Conservation (phyloP, 148 eudicot genomes). For the Chenopodium suecicum region DNA sequence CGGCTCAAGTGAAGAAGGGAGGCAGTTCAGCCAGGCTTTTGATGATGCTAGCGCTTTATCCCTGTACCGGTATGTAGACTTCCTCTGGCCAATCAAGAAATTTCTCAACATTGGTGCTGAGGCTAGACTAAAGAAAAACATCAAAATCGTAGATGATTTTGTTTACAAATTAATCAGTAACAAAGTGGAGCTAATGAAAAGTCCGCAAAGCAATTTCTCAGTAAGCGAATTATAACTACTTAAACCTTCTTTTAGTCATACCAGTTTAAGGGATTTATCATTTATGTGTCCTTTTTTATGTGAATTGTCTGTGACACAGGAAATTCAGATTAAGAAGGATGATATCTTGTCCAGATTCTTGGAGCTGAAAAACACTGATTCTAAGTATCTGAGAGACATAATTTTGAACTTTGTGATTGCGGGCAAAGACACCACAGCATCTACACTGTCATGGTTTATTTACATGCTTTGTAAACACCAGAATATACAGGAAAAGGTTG, state of each 20-base stretch:
- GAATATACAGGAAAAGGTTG: no score
- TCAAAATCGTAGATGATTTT: slow-evolving; percentile 40
- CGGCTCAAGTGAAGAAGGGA: slow-evolving; percentile 64
- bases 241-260: background rate
- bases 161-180: slow-evolving; percentile 54
- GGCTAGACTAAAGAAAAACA: slow-evolving; percentile 42
- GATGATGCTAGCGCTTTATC: slow-evolving; percentile 62
- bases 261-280: background rate
- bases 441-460: no score
- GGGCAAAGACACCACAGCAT: no score
- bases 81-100: slow-evolving; percentile 60
- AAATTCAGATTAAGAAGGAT: slow-evolving; percentile 48
- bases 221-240: slow-evolving; percentile 30
- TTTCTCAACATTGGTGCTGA: slow-evolving; percentile 58
- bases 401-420: slow-evolving; percentile 61
- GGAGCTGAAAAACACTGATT: slow-evolving; percentile 35
- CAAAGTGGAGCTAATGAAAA: slow-evolving; percentile 38
- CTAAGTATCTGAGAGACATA: slow-evolving; percentile 69
- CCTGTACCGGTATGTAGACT: slow-evolving; percentile 53
- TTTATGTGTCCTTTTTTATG: background rate
- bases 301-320: background rate
- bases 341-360: slow-evolving; percentile 74
- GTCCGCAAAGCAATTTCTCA: slow-evolving; percentile 18
- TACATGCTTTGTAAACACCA: no score
- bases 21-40: slow-evolving; percentile 48